Evolutionary conservation across 352 stramenopile species (phyloP), one percentile per base, ranked within the genome.

Genomic region (Halophytophthora batemanensis): DNA sequence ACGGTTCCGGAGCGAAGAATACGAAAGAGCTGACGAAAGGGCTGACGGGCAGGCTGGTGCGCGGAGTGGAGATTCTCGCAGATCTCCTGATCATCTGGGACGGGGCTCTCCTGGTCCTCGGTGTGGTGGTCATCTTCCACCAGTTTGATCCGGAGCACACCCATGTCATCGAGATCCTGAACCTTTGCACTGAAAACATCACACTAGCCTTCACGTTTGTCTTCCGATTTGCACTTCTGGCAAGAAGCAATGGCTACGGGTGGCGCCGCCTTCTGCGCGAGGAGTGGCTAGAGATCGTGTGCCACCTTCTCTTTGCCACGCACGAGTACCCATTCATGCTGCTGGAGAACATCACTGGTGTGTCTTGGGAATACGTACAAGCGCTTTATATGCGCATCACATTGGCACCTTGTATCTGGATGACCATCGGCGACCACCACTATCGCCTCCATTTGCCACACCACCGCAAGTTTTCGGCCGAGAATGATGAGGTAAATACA

Each of bases 291-390:
- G 68, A 78, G 31, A 4, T 75, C 2, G 23, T 62, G 19, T 62
- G 49, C 18, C 59, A 78, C 43, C 15, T 75, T 14, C 38, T 72
- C 5, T 75, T 78, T 41, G 45, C 50, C 14, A 47, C 56, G 38
- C 62, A 72, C 50, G 54, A 78, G 52, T 69, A 73, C 35, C 50
- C 58, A 15, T 78, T 75, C 50, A 57, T 67, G 18, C 13, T 75
- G 36, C 41, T 65, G 11, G 34, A 62, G 15, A 37, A 45, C 49
- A 6, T 39, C 10, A 74, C 61, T 4, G 42, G 45, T 3, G 23
- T 55, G 1, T 60, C 53, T 11, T 74, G 54, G 53, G 56, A 74
- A 42, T 54, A 56, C 25, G 18, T 77, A 3, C 61, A 74, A 38
- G 61, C 45, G 14, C 42, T 69, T 17, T 71, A 66, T 37, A 71